Percentiles rank a stretch among this genome's conserved stretches.
Conservation (phyloP, 2,329 filamentous ascomycete species). For the Botryotinia convoluta region DNA sequence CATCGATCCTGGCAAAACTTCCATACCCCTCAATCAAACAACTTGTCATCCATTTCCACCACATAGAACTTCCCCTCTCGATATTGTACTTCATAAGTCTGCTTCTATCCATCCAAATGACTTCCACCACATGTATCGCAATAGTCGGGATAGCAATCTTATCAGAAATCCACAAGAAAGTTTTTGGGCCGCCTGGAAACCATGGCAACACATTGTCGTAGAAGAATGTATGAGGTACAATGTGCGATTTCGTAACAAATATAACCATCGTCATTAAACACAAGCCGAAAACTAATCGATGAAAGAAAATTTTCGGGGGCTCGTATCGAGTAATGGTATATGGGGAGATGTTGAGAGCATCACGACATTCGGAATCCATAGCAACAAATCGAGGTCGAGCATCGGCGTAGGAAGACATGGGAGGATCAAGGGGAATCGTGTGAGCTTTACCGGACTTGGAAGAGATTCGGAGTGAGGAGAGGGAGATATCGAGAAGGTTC, state of each 20-base stretch:
- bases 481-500: conserved; percentile 62
- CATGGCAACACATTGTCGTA: conserved; percentile 50
- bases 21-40: conserved; percentile 55
- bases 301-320: conserved; percentile 38
- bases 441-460: conserved; percentile 48
- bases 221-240: conserved; percentile 50
- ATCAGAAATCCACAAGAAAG: conserved; percentile 58
- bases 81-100: conserved; percentile 50
- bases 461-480: conserved; percentile 59
- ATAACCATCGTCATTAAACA: conserved; percentile 54
- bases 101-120: conserved; percentile 49
- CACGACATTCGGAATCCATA: conserved; percentile 63
- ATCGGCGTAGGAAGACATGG: conserved; percentile 66
- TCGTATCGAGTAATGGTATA: conserved; percentile 43
- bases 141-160: conserved; percentile 58
- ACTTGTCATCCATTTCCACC: conserved; percentile 54
- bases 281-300: conserved; percentile 53
- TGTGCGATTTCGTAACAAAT: conserved; percentile 49
- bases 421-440: conserved; percentile 64
- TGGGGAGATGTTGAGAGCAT: conserved; percentile 55
- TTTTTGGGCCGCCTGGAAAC: conserved; percentile 57
- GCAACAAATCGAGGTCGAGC: conserved; percentile 68
- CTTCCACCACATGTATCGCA: conserved; percentile 64
- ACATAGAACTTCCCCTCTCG: conserved; percentile 43
- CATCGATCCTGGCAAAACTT: conserved; percentile 52